A percentile compares a stretch with the other conserved stretches of the same genome.
These are phyloP conservation scores for Andalucia godoyi DNA, from an alignment of 78 protist species.

Conservation along the genomic window DNA sequence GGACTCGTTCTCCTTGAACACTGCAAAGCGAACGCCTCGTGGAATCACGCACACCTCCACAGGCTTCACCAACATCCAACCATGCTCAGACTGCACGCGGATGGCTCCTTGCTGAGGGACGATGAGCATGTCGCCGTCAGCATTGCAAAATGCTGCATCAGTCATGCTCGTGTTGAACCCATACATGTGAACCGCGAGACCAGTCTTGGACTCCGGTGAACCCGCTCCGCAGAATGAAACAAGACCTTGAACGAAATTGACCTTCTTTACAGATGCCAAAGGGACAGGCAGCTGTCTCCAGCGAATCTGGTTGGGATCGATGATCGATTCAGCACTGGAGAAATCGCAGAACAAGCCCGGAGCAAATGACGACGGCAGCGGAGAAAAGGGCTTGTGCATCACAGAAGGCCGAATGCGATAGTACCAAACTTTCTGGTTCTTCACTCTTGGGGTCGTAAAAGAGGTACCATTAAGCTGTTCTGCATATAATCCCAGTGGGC, in stretches of 20 bases:
- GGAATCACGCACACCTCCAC: constrained; percentile 81
- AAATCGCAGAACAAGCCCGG: background rate
- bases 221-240: constrained; percentile 65
- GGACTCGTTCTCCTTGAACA: constrained; percentile 28
- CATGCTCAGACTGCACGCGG: constrained; percentile 75
- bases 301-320: constrained; percentile 62
- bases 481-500: constrained; percentile 78
- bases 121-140: constrained; percentile 88
- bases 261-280: background rate
- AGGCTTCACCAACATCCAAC: constrained; percentile 57
- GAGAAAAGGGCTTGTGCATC: background rate
- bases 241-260: constrained; percentile 65
- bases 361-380: background rate
- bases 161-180: constrained; percentile 50
- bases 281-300: constrained; percentile 73
- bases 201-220: constrained; percentile 18
- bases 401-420: constrained; percentile 74
- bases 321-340: background rate
- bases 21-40: constrained; percentile 73
- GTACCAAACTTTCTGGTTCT: constrained; percentile 59
- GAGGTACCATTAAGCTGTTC: constrained; percentile 88
- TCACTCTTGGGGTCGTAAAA: constrained; percentile 65
- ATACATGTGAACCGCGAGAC: constrained; percentile 68
- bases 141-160: constrained; percentile 32
- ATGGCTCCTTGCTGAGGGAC: constrained; percentile 61